These are phyloP conservation scores for Senecio squalidus DNA, from an alignment of 140 eudicot genomes.

Conservation along the genomic window DNA sequence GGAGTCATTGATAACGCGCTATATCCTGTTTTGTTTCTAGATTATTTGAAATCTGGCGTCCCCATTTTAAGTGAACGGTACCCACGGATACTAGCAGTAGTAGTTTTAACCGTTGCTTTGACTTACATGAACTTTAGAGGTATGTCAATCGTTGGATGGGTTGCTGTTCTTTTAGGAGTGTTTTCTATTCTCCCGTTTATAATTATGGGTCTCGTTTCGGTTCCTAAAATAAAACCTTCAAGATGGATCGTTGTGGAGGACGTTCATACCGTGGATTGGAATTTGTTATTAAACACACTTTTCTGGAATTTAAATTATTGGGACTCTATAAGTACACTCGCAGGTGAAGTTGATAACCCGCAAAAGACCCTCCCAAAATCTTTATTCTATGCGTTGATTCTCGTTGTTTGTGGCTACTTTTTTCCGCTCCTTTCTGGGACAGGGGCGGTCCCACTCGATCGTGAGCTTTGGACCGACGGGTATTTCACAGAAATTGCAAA, in stretches of 20 bases:
- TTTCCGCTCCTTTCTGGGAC: constrained; percentile 58
- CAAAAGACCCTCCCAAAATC: constrained; percentile 69
- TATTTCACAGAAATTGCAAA: constrained; percentile 40
- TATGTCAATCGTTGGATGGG: constrained; percentile 63
- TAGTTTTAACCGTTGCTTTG: constrained; percentile 38
- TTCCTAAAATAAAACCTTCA: constrained; percentile 49
- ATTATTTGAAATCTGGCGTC: constrained; percentile 53
- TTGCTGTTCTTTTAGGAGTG: constrained; percentile 48
- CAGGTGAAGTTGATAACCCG: constrained; percentile 81
- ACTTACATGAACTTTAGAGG: constrained; percentile 71
- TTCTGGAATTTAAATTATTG: constrained; percentile 82
- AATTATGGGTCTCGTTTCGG: constrained; percentile 50
- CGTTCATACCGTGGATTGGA: constrained; percentile 45
- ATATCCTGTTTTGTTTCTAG: constrained; percentile 64
- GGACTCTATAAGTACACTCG: constrained; percentile 79
- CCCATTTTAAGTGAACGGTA: constrained; percentile 45
- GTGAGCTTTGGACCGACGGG: constrained; percentile 40
- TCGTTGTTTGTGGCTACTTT: constrained; percentile 55
- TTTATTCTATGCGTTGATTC: constrained; percentile 50
- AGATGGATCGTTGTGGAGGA: constrained; percentile 62
- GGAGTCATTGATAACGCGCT: constrained; percentile 76
- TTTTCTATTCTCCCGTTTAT: constrained; percentile 59
- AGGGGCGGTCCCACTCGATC: constrained; percentile 44
- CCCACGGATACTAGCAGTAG: constrained; percentile 43
- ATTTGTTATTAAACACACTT: constrained; percentile 55